Evolutionary conservation across 2,329 filamentous ascomycete genomes (phyloP), one percentile per base, ranked within the genome.

Genomic region (Fusarium penzigii): DNA sequence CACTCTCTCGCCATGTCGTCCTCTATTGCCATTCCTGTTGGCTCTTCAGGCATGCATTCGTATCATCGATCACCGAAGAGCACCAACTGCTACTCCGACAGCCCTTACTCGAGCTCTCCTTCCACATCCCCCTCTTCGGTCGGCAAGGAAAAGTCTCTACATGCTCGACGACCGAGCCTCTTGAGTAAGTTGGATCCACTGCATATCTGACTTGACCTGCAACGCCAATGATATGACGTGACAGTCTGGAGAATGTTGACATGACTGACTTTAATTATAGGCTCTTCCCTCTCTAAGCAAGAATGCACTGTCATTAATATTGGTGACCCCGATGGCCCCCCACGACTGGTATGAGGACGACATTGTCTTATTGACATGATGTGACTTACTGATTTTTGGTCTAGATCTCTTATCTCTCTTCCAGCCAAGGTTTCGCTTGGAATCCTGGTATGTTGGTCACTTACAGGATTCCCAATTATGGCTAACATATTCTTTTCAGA

Each of bases 281-380:
- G 88, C 70, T 81, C 84, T 40, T 86, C 88, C 16, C 78, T 92
- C 55, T 84, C 84, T 42, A 85, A 89, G 69, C 82, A 88, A 62
- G 87, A 92, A 71, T 87, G 87, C 65, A 91, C 86, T n/a, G 87
- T 91, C 43, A 85, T 92, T 70, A 89, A 92, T 68, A 84, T 93
- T 60, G 88, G 87, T 40, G 83, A 88, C 57, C 84, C 85, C 20
- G 87, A 91, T 58, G 86, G 85, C n/a, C 82, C 84, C 57, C 86
- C 87, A 58, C 80, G 87, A 49, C 75, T 92, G 74, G 87, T 91
- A 74, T 70, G 85, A 66, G 29, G 38, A 29, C 25, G 8, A 20
- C 6, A 43, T 46, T 39, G 25, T 13, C 17, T 44, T 34, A 14
- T 25, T 41, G 17, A 44, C 5, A 39, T 46, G n/a, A 45, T 42